Evolutionary conservation across 805 yeast genomes (phyloP).

Genomic region (Schwanniomyces occidentalis): DNA sequence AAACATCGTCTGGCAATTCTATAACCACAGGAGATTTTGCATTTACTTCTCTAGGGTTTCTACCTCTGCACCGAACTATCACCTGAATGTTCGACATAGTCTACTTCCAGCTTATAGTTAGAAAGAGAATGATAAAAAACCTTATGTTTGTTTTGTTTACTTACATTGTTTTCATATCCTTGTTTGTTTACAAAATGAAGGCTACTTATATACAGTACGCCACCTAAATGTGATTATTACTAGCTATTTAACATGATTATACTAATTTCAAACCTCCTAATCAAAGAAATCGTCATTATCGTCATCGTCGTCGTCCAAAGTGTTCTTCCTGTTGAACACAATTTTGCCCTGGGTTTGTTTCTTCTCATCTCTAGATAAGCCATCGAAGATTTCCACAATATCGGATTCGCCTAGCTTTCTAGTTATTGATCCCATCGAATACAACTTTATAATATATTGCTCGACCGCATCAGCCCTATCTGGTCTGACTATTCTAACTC

Average conservation of each 20-base stretch:
- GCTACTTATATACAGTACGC: too few species aligned
- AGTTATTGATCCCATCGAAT: conserved; percentile 72
- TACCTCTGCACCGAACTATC: conserved; percentile 55
- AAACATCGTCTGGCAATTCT: conserved; percentile 41
- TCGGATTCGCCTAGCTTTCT: conserved; percentile 79
- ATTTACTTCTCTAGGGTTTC: conserved; percentile 44
- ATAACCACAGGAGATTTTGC: conserved; percentile 50
- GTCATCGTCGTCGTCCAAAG: conserved; percentile 33
- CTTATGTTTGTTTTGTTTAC: neutral
- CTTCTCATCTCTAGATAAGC: conserved; percentile 72
- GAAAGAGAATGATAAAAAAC: neutral
- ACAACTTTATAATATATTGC: conserved; percentile 68
- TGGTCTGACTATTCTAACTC: conserved; percentile 87
- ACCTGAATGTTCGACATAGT: conserved; percentile 47
- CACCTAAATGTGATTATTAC: too few species aligned
- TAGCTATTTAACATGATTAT: neutral
- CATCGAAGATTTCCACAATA: conserved; percentile 79
- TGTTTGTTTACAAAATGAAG: conserved; percentile 9
- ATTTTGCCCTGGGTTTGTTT: conserved; percentile 63
- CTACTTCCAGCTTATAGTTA: neutral
- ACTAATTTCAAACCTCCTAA: conserved; percentile 8
- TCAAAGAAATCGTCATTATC: conserved; percentile 39
- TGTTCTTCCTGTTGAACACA: conserved; percentile 53
- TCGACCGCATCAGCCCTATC: conserved; percentile 91
- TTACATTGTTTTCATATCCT: neutral